A percentile compares a stretch with the other conserved stretches of the same genome.
These are phyloP conservation scores for Scutellaria minor DNA, from an alignment of 257 asterid species.

Conservation along the genomic window DNA sequence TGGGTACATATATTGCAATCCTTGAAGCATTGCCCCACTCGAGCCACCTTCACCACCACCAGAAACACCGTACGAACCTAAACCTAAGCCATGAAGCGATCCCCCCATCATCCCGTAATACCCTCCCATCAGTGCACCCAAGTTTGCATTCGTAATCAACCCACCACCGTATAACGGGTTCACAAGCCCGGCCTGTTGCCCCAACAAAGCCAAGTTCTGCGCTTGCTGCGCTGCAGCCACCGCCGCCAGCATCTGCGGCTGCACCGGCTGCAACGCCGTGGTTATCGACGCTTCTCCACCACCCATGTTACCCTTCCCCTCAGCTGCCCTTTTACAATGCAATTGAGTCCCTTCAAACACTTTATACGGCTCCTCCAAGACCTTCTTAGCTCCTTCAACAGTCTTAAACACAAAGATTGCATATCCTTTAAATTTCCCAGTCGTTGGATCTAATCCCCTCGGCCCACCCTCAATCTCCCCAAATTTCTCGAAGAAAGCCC, in stretches of 20 bases:
- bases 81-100: conserved; percentile 44
- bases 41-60: conserved; percentile 47
- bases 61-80: conserved; percentile 48
- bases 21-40: conserved; percentile 43
- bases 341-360: conserved; percentile 76
- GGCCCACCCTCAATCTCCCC: conserved; percentile 92
- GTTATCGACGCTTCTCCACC: conserved; percentile 87
- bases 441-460: conserved; percentile 67
- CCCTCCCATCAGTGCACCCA: conserved; percentile 60
- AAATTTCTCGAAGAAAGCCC: conserved; percentile 63
- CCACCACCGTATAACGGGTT: conserved; percentile 60
- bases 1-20: conserved; percentile 63
- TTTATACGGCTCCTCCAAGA: conserved; percentile 73
- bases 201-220: conserved; percentile 63
- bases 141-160: conserved; percentile 48
- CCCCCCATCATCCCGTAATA: conserved; percentile 64
- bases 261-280: conserved; percentile 65
- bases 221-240: conserved; percentile 63
- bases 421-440: conserved; percentile 82
- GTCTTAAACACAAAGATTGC: conserved; percentile 79
- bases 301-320: conserved; percentile 54
- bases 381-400: conserved; percentile 72
- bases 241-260: conserved; percentile 59
- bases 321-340: conserved; percentile 74
- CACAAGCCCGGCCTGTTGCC: conserved; percentile 56